These are phyloP conservation scores for Trichoderma atrobrunneum DNA, from an alignment of 2,329 filamentous ascomycete genomes.

Conservation along the genomic window DNA sequence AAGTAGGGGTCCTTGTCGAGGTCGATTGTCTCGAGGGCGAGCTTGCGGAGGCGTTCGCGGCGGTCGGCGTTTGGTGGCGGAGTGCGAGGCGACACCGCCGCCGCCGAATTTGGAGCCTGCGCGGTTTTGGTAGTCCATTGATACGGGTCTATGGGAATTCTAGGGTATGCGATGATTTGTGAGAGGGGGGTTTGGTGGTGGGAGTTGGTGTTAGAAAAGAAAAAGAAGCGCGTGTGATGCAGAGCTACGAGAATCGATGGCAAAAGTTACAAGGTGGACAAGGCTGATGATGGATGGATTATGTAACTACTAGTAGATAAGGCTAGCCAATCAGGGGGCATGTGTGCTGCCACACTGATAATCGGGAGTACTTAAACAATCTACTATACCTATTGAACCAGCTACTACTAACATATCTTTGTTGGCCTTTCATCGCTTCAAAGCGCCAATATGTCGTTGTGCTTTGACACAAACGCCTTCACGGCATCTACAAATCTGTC, in stretches of 20 bases:
- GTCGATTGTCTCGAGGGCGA: conserved; percentile 97
- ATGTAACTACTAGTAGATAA: background rate
- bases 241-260: background rate
- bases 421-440: background rate
- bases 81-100: conserved; percentile 90
- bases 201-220: background rate
- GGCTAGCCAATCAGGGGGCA: background rate
- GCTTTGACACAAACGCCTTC: conserved; percentile 32
- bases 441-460: conserved; percentile 23
- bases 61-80: conserved; percentile 96
- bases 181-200: background rate
- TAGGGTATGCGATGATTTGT: background rate
- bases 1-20: conserved; percentile 99
- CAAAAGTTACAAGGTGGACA: conserved; percentile 2
- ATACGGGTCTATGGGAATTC: background rate
- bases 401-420: background rate
- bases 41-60: conserved; percentile 93
- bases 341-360: background rate
- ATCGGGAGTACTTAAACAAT: background rate
- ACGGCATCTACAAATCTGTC: conserved; percentile 41
- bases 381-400: background rate
- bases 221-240: background rate
- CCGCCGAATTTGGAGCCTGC: conserved; percentile 97
- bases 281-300: background rate
- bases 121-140: conserved; percentile 80